Evolutionary conservation across 1,284 basidiomycete genomes (phyloP), one percentile per base, ranked within the genome.

Genomic region (Mrakiaceae sp.): DNA sequence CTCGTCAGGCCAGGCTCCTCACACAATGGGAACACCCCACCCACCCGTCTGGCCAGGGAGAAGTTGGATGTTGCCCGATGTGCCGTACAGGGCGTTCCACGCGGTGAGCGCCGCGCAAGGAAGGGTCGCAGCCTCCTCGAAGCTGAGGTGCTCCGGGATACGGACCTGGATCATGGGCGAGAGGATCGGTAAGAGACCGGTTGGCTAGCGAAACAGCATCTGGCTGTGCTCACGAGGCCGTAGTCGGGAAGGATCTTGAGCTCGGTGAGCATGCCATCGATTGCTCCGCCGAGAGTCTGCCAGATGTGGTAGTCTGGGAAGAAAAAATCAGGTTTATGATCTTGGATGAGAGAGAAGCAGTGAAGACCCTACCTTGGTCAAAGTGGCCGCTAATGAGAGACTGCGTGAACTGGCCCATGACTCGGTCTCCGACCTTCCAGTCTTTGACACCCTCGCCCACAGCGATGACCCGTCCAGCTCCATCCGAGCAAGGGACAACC

Each of bases 391-490:
- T 27, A 27, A 27, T 27, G 27, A 27, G 27, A 27, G 78, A 76
- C 5, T 76, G 67, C 5, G 74, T 69, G 68, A 82, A 80, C 69
- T 79, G 80, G 4, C 78, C 74, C 55, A 76, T 80, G 63, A 85
- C 82, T 16, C 82, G 80, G 70, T 86, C 83, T 10, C 84, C 83
- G 3, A 73, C 67, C 66, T 79, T 78, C 79, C 79, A 84, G 11
- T 73, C 71, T 48, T 72, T 78, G n/a, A 84, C 82, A 11, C 78
- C 78, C 49, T 75, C 72, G 4, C 84, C 84, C 16, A 84, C 71
- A 3, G 79, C 77, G 50, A 83, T 73, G 58, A 86, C 76, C 70
- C 84, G 81, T 8, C 85, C 84, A 12, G 85, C 83, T 67, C 81
- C 79, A 69, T 87, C 85, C 5, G 84, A 85, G 70, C 79, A 76